Evolutionary conservation across 805 yeast species (phyloP), one percentile per base, ranked within the genome.

Genomic region (Candida vartiovaarae): DNA sequence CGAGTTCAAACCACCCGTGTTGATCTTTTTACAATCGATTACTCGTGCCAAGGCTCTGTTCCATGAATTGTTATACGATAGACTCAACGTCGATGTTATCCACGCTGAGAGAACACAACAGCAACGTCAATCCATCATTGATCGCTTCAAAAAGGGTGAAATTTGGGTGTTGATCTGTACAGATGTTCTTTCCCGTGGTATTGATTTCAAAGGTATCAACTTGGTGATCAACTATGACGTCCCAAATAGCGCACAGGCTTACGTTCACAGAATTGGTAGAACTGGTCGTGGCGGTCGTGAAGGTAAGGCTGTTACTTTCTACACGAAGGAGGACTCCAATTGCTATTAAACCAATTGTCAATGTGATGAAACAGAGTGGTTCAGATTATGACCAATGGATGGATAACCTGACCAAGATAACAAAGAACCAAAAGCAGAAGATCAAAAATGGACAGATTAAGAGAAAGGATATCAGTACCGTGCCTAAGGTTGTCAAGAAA

Each of bases 211-310:
- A 59, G 97, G 97, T 43, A 91, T 93, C 40, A 93, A 90, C 59
- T 62, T 95, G 46, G 97, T 93, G 34, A 86, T 93, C 52, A 93
- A 93, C 65, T 93, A 93, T 63, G 99, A 93, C 65, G 95, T 93
- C 9, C 99, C 99, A 15, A 85, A 80, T 55, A 78, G 84, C 36
- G 88, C 97, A 1, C 97, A 91, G 63, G 83, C 96, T 0, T 93
- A 93, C 62, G 96, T 93, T 38, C 99, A 93, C 64, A 79, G 99
- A 67, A 87, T 93, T 56, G 99, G 99, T 64, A 84, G 99, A 72
- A 91, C 99, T 2, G 99, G 99, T 53, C 82, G 99, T 73, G 96
- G 88, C 42, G 96, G 95, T 1, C 78, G 84, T 47, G 57, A 66
- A 7, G 99, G 99, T 45, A 75, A 74, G 54, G 97, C 98, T 0